Evolutionary conservation across 2,329 filamentous ascomycete genomes (phyloP).

Genomic region (Calonectria pauciramosa): DNA sequence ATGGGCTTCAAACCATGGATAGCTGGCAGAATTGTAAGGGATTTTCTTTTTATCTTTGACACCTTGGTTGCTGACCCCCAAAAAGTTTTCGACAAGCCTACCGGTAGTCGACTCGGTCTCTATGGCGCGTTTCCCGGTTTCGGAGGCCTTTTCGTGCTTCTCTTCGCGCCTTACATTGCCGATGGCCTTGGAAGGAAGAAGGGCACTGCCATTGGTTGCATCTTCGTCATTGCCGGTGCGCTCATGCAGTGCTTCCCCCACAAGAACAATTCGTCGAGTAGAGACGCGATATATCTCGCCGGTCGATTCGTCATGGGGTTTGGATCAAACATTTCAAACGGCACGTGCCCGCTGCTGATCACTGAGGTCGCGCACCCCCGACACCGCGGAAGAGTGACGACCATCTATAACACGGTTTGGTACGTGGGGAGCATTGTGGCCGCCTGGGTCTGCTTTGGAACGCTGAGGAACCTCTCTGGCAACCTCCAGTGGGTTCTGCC

Average conservation of each 20-base stretch:
- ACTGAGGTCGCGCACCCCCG: constrained; percentile 40
- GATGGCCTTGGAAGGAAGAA: constrained; percentile 41
- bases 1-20: constrained; percentile 41
- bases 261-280: constrained; percentile 1
- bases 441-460: constrained; percentile 40
- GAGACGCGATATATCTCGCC: constrained; percentile 38
- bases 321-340: constrained; percentile 42
- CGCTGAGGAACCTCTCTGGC: constrained; percentile 29
- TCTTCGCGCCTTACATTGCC: constrained; percentile 43
- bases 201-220: constrained; percentile 38
- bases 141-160: constrained; percentile 41
- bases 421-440: constrained; percentile 42
- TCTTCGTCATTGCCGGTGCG: constrained; percentile 36
- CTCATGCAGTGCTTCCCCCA: constrained; percentile 42
- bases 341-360: constrained; percentile 41
- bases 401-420: constrained; percentile 43
- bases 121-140: constrained; percentile 44
- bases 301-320: constrained; percentile 43
- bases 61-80: background rate
- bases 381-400: constrained; percentile 40
- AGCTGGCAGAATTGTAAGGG: constrained; percentile 38
- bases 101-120: constrained; percentile 42
- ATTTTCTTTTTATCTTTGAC: rapidly evolving
- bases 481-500: constrained; percentile 40
- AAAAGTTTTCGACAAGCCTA: constrained; percentile 39